phyloP scores from a whole-genome alignment of 2,329 filamentous ascomycete species.

The Calonectria hawksworthii region DNA sequence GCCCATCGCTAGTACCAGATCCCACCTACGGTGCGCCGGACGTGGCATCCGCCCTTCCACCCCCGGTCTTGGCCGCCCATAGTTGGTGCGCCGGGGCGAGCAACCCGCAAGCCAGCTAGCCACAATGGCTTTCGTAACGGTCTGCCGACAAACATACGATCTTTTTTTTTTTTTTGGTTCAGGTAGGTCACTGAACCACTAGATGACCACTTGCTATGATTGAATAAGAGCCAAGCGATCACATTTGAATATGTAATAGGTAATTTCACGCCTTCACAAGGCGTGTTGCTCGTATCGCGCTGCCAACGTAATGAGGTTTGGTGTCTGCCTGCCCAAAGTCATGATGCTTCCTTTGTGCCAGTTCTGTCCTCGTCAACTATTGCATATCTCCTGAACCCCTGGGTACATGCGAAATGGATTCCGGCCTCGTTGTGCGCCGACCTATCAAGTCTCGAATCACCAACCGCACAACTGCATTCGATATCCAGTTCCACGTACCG shows the following conservation, averaged over 20 bases:
- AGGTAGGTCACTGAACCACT: constrained; percentile 1
- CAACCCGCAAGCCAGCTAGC: constrained; percentile 28
- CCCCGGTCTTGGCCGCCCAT: constrained; percentile 16
- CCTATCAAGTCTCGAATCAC: neutral
- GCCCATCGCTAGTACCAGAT: constrained; percentile 22
- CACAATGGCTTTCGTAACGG: constrained; percentile 32
- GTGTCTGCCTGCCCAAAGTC: neutral
- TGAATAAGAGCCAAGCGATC: neutral
- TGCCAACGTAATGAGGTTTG: neutral
- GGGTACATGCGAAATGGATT: constrained; percentile 1
- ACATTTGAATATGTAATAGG: neutral
- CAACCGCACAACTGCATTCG: neutral
- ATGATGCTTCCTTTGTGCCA: neutral
- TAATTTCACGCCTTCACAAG: neutral
- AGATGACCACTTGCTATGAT: constrained; percentile 8
- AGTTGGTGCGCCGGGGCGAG: constrained; percentile 24
- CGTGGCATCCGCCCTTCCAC: constrained; percentile 25
- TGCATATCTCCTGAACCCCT: constrained; percentile 4
- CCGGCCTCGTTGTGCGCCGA: constrained; percentile 9
- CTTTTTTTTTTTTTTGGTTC: neutral
- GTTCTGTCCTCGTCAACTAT: neutral
- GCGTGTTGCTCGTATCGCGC: too few species aligned
- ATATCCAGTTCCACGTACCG: neutral
- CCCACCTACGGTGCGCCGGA: constrained; percentile 22
- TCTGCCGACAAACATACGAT: constrained; percentile 20